A percentile compares a stretch with the other conserved stretches of the same genome.
phyloP scores from a whole-genome alignment of 345 rosid species.

The Gynandropsis gynandra region DNA sequence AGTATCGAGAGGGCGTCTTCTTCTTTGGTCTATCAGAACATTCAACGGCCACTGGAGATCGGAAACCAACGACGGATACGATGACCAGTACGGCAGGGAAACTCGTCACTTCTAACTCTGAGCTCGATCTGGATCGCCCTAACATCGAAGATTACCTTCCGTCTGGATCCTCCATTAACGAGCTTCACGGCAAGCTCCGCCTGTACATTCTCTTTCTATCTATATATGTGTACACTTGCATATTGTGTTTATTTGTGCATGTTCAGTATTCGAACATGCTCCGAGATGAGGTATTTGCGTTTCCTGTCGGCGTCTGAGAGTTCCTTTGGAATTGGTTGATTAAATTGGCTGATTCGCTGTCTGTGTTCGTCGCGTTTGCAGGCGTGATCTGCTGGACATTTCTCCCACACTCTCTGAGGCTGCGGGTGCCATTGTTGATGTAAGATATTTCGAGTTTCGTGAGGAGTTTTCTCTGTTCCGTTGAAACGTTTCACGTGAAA shows the following conservation, averaged over 20 bases:
- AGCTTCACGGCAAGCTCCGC: conserved; percentile 82
- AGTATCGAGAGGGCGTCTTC: background rate
- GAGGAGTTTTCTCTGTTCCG: conserved; percentile 4
- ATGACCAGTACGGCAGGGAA: conserved; percentile 31
- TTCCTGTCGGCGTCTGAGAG: background rate
- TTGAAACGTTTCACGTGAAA: conserved; percentile 1
- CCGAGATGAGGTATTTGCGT: background rate
- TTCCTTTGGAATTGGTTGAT: background rate
- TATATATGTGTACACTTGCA: background rate
- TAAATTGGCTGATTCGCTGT: background rate
- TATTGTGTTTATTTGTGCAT: background rate
- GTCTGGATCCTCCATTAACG: conserved; percentile 76
- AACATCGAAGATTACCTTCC: conserved; percentile 95
- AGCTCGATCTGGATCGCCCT: conserved; percentile 76
- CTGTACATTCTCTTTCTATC: conserved; percentile 33
- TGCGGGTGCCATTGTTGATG: conserved; percentile 97
- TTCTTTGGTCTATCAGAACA: background rate
- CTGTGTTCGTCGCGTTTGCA: conserved; percentile 10
- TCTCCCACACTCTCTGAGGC: conserved; percentile 90
- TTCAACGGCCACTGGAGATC: conserved; percentile 16
- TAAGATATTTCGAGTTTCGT: conserved; percentile 24
- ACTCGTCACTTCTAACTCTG: conserved; percentile 59
- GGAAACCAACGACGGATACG: background rate
- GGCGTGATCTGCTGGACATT: conserved; percentile 88
- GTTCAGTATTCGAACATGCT: background rate